Conservation (phyloP, 441 rosid genomes). For the Populus hybrid region DNA sequence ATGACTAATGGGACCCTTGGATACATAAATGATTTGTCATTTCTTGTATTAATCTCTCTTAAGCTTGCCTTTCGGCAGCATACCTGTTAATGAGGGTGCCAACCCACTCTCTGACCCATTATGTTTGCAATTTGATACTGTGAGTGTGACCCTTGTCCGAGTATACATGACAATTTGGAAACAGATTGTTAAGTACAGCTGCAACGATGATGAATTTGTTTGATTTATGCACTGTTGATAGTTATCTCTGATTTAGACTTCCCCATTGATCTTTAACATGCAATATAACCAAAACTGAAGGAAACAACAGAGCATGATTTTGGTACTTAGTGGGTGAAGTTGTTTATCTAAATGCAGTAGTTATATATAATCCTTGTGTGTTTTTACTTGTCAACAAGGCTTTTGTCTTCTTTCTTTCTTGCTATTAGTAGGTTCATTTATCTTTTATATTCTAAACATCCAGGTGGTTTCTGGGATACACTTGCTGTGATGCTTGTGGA, state of each 20-base stretch:
- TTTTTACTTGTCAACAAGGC: background rate
- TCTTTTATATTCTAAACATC: slow-evolving; percentile 15
- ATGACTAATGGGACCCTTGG: background rate
- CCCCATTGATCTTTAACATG: background rate
- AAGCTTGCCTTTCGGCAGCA: too few species aligned
- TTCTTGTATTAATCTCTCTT: background rate
- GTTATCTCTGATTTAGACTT: slow-evolving; percentile 2
- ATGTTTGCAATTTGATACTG: background rate
- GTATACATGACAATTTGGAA: background rate
- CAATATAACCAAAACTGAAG: background rate
- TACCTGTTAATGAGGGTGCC: background rate
- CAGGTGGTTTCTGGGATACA: slow-evolving; percentile 98
- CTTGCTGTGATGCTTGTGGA: slow-evolving; percentile 99
- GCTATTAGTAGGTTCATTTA: slow-evolving; percentile 11
- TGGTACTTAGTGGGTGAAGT: background rate
- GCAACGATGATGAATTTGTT: background rate
- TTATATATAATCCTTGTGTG: background rate
- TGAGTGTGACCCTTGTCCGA: background rate
- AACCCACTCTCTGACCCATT: background rate
- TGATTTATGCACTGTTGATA: background rate
- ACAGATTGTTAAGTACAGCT: background rate
- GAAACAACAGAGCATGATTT: background rate
- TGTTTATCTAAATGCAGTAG: background rate
- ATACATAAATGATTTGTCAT: background rate
- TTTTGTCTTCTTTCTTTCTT: background rate